Percentiles rank a stretch among this genome's conserved stretches.
These are phyloP conservation scores for Pezicula radicicola DNA, from an alignment of 2,329 filamentous ascomycete genomes.

Conservation along the genomic window DNA sequence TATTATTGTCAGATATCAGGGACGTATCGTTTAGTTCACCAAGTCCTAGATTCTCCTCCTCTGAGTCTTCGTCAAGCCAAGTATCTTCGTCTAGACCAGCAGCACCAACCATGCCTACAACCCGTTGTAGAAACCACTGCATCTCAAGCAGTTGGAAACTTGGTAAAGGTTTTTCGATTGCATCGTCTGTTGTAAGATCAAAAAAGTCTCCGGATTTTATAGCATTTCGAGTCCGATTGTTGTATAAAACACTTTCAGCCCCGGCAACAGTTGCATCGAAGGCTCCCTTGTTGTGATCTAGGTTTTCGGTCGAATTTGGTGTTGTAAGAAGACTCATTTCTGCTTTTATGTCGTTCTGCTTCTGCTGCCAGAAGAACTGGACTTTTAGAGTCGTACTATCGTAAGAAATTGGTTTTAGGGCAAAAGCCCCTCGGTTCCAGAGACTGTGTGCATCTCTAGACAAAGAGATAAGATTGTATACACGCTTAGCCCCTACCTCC, in stretches of 20 bases:
- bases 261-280: not conserved
- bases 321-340: slow-evolving; percentile 11
- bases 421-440: slow-evolving; percentile 13
- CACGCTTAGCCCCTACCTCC: slow-evolving; percentile 5
- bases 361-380: slow-evolving; percentile 16
- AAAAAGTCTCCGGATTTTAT: slow-evolving; percentile 13
- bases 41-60: too few relatives aligned
- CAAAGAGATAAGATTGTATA: slow-evolving; percentile 10
- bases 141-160: slow-evolving; percentile 6
- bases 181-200: slow-evolving; percentile 8
- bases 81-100: too few relatives aligned
- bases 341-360: slow-evolving; percentile 1
- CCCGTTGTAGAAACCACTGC: slow-evolving; percentile 5
- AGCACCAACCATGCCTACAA: too few relatives aligned
- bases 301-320: slow-evolving; percentile 9
- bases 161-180: slow-evolving; percentile 6
- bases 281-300: slow-evolving; percentile 4
- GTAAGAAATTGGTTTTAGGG: slow-evolving; percentile 14
- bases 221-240: not conserved
- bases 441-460: slow-evolving; percentile 1
- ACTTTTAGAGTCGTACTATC: slow-evolving; percentile 9
- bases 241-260: slow-evolving; percentile 27
- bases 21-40: too few relatives aligned
- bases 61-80: too few relatives aligned
- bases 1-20: too few relatives aligned